Percentiles rank a stretch among this genome's conserved stretches.
Conservation (phyloP, 371 early-diverging fungal species). For the Nosema bombycis region DNA sequence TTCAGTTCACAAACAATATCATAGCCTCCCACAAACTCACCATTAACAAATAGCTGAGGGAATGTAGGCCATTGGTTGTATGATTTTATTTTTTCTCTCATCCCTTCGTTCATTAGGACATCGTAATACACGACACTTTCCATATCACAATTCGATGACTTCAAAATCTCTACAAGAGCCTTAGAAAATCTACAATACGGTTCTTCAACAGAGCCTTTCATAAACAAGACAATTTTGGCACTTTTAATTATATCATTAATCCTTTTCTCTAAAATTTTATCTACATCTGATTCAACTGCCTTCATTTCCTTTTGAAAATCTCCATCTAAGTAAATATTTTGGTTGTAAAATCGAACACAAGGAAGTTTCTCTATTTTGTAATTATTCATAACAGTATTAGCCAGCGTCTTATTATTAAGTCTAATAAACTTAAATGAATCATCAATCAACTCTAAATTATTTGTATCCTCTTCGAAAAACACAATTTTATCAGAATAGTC, state of each 20-base stretch:
- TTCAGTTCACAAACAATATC: slow-evolving; percentile 74
- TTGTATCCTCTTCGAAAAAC: neutral
- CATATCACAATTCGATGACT: slow-evolving; percentile 8
- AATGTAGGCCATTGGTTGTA: slow-evolving; percentile 86
- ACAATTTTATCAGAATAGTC: slow-evolving; percentile 3
- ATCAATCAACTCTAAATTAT: neutral
- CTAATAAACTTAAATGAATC: neutral
- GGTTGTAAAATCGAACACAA: slow-evolving; percentile 17
- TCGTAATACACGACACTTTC: slow-evolving; percentile 69
- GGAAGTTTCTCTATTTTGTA: slow-evolving; percentile 40
- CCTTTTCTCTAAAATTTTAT: slow-evolving; percentile 17
- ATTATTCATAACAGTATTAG: neutral
- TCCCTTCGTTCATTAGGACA: slow-evolving; percentile 75
- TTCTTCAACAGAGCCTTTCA: slow-evolving; percentile 70
- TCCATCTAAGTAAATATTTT: slow-evolving; percentile 17
- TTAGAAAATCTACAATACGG: slow-evolving; percentile 63
- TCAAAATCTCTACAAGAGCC: slow-evolving; percentile 45
- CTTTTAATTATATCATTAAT: slow-evolving; percentile 45
- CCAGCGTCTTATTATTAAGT: slow-evolving; percentile 8
- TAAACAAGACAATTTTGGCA: slow-evolving; percentile 77
- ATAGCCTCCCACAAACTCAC: slow-evolving; percentile 88
- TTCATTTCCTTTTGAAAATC: slow-evolving; percentile 36
- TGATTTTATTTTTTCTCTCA: slow-evolving; percentile 69
- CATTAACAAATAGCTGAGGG: slow-evolving; percentile 89
- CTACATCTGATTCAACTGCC: slow-evolving; percentile 27